A percentile compares a stretch with the other conserved stretches of the same genome.
These are phyloP conservation scores for Saturnispora saitoi DNA, from an alignment of 805 yeast species.

Conservation along the genomic window DNA sequence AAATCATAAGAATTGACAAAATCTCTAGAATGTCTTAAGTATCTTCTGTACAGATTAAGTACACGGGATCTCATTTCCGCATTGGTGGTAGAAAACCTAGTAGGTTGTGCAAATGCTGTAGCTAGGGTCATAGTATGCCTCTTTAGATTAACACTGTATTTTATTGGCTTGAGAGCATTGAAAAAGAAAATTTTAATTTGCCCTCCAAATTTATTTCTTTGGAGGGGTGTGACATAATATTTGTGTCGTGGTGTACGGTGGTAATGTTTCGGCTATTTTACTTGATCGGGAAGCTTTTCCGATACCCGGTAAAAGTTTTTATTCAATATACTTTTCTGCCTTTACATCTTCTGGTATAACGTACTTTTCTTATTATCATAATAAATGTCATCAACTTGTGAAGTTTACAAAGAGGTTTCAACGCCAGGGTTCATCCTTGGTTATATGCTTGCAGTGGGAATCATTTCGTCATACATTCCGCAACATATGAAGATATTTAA, in stretches of 20 bases:
- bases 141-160: background rate
- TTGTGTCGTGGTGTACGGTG: background rate
- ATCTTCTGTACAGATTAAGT: constrained; percentile 64
- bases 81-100: constrained; percentile 53
- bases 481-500: constrained; percentile 55
- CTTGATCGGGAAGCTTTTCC: background rate
- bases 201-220: background rate
- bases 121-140: constrained; percentile 46
- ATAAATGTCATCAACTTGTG: constrained; percentile 24
- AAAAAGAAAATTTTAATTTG: background rate
- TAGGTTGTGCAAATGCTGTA: constrained; percentile 78
- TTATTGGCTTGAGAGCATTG: background rate
- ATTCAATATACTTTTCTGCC: background rate
- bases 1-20: constrained; percentile 57
- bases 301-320: background rate
- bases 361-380: background rate
- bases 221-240: background rate
- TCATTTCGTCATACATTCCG: constrained; percentile 63
- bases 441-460: constrained; percentile 51
- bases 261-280: background rate
- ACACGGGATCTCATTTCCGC: constrained; percentile 58
- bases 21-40: constrained; percentile 46
- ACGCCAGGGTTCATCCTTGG: constrained; percentile 35
- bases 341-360: background rate
- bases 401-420: constrained; percentile 39